A percentile compares a stretch with the other conserved stretches of the same genome.
These are phyloP conservation scores for Oemleria cerasiformis DNA, from an alignment of 306 rosid genomes.

Conservation along the genomic window DNA sequence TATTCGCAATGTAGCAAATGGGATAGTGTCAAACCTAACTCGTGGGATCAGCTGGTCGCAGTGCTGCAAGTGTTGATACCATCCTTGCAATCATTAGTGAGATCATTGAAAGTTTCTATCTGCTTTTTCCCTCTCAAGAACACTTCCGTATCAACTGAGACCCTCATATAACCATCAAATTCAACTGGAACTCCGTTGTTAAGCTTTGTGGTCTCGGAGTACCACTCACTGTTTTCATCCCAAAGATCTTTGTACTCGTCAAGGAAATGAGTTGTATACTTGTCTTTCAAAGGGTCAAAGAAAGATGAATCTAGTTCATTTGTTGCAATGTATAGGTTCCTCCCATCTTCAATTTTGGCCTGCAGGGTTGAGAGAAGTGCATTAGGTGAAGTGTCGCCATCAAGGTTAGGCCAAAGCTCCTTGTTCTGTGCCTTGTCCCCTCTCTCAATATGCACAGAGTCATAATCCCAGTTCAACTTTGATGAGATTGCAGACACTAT, in stretches of 20 bases:
- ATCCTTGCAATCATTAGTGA: constrained; percentile 93
- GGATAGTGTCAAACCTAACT: constrained; percentile 30
- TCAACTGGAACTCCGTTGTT: constrained; percentile 70
- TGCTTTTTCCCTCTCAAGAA: constrained; percentile 96
- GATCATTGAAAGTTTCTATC: constrained; percentile 91
- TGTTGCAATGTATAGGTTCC: constrained; percentile 86
- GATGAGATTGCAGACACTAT: constrained; percentile 83
- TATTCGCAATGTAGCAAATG: constrained; percentile 30
- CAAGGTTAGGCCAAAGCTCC: constrained; percentile 98
- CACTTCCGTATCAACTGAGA: constrained; percentile 90
- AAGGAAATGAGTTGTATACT: constrained; percentile 82
- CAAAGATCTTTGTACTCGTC: constrained; percentile 89
- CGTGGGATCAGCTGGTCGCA: constrained; percentile 47
- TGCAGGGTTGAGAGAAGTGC: constrained; percentile 68
- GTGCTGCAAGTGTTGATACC: constrained; percentile 79
- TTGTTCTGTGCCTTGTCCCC: constrained; percentile 90
- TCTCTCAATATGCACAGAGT: constrained; percentile 84
- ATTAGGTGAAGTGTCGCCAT: constrained; percentile 72
- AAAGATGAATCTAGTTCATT: constrained; percentile 67
- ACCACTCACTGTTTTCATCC: constrained; percentile 84
- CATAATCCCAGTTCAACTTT: constrained; percentile 88
- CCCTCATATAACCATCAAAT: constrained; percentile 97
- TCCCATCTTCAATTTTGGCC: constrained; percentile 75
- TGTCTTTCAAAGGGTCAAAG: constrained; percentile 86
- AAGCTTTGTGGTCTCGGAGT: constrained; percentile 67